Evolutionary conservation across 495 filamentous ascomycete species (phyloP), one percentile per base, ranked within the genome.

Genomic region (Penicillium manginii): DNA sequence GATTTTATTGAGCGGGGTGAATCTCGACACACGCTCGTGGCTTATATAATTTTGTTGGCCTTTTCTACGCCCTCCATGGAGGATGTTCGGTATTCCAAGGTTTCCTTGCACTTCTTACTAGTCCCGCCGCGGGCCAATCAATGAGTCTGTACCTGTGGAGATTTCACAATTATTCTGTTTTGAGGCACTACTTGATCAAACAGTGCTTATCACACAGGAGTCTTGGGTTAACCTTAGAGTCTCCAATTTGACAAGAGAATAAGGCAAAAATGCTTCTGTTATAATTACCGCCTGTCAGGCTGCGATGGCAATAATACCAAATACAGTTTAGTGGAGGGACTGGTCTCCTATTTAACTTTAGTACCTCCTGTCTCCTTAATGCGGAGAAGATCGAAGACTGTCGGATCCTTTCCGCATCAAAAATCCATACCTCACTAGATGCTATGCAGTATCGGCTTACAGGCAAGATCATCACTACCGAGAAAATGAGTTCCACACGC

Each of bases 331-430:
- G 15, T 39, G 4, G 2, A 19, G 17, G 22, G 21, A 10, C n/a
- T 19, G 45, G 12, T 19, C 45, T 47, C 9, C 0, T 22, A n/a
- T 37, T 43, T 9, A n/a, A 43, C 4, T 18, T 43, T 18, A 3
- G n/a, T 17, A n/a, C 5, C n/a, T 43, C 17, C n/a, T 17, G 19
- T 7, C 15, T 9, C 18, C 14, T 23, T 8, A 47, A 12, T 47
- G 45, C 45, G 45, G 45, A 26, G 45, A 43, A 26, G 7, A 45
- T n/a, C 45, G 45, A 43, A 26, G 10, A 45, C 14, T 21, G 10
- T 26, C 45, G 45, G 45, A 22, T 47, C 22, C 45, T 47, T 47
- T 47, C 45, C 45, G 45, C 45, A 22, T 47, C 18, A 19, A 26
- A 45, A 22, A 22, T 23, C 2, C 2, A 45, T n/a, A 11, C n/a